A percentile compares a stretch with the other conserved stretches of the same genome.
phyloP scores from a whole-genome alignment of 148 eudicot species.

The Rhododendron ovatum region DNA sequence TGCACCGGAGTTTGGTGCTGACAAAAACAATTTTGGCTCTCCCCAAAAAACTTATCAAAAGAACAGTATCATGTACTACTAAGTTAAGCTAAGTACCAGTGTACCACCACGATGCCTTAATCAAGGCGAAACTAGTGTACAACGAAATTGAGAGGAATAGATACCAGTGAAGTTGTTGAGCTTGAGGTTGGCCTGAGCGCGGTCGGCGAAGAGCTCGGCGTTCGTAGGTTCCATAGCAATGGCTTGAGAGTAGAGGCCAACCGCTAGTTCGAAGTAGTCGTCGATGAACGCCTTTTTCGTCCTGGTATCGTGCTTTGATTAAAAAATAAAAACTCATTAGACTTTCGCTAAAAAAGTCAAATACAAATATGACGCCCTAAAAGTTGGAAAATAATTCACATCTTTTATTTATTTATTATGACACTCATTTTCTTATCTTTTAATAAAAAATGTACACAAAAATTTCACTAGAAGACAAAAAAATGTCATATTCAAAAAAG shows the following conservation, averaged over 20 bases:
- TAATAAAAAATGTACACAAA: too few relatives aligned
- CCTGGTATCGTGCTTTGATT: conserved; percentile 19
- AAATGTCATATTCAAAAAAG: too few relatives aligned
- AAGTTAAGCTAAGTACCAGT: not conserved
- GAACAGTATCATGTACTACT: not conserved
- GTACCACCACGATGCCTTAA: not conserved
- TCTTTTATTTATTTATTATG: too few relatives aligned
- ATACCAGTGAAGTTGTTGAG: conserved; percentile 78
- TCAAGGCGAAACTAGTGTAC: not conserved
- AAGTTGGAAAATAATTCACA: too few relatives aligned
- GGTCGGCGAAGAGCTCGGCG: conserved; percentile 74
- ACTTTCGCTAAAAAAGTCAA: too few relatives aligned
- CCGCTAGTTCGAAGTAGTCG: conserved; percentile 92
- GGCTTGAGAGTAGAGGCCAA: conserved; percentile 77
- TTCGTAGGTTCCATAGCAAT: conserved; percentile 54
- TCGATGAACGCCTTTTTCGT: conserved; percentile 92
- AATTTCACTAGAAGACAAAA: too few relatives aligned
- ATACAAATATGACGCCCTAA: too few relatives aligned
- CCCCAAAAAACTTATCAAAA: too few relatives aligned
- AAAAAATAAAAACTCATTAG: too few relatives aligned
- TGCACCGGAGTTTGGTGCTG: too few relatives aligned
- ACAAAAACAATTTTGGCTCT: too few relatives aligned
- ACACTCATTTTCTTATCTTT: too few relatives aligned
- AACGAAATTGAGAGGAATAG: not conserved
- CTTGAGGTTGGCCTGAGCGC: conserved; percentile 93